A percentile compares a stretch with the other conserved stretches of the same genome.
phyloP scores from a whole-genome alignment of 192 early-diverging fungal genomes.

The Coemansia erecta region DNA sequence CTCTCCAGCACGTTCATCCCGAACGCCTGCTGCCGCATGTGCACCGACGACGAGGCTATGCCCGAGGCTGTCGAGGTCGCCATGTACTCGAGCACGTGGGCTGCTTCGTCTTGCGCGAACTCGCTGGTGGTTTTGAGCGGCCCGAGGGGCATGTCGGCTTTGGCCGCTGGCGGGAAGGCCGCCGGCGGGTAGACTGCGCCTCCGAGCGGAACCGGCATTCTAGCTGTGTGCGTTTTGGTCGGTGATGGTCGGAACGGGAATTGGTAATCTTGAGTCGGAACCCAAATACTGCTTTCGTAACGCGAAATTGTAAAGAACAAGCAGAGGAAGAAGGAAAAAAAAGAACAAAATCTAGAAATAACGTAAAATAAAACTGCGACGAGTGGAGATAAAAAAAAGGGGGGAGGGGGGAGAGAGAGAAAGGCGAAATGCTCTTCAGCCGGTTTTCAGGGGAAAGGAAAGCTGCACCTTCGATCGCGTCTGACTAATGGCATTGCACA shows the following conservation, averaged over 20 bases:
- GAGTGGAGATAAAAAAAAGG: no score
- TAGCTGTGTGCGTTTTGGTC: neutral
- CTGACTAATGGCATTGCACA: neutral
- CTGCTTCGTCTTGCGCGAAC: slow-evolving; percentile 37
- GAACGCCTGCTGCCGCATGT: slow-evolving; percentile 63
- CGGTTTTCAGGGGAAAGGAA: no score
- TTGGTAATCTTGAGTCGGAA: neutral
- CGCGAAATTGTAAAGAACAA: no score
- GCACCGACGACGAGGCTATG: slow-evolving; percentile 65
- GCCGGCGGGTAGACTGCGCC: slow-evolving; percentile 13
- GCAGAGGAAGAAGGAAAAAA: no score
- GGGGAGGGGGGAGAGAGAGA: no score
- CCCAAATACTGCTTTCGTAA: no score
- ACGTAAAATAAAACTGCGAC: no score
- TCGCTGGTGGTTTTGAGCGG: slow-evolving; percentile 49
- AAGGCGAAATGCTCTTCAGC: no score
- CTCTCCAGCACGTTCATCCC: slow-evolving; percentile 77
- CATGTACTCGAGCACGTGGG: slow-evolving; percentile 43
- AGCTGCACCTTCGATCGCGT: no score
- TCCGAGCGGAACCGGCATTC: slow-evolving; percentile 38
- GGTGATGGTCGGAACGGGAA: neutral
- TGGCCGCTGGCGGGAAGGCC: slow-evolving; percentile 3
- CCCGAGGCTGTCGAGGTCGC: slow-evolving; percentile 72
- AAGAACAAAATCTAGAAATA: no score
- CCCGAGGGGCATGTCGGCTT: slow-evolving; percentile 28